Conservation (phyloP, 352 stramenopile genomes). For the Albugo laibachii region DNA sequence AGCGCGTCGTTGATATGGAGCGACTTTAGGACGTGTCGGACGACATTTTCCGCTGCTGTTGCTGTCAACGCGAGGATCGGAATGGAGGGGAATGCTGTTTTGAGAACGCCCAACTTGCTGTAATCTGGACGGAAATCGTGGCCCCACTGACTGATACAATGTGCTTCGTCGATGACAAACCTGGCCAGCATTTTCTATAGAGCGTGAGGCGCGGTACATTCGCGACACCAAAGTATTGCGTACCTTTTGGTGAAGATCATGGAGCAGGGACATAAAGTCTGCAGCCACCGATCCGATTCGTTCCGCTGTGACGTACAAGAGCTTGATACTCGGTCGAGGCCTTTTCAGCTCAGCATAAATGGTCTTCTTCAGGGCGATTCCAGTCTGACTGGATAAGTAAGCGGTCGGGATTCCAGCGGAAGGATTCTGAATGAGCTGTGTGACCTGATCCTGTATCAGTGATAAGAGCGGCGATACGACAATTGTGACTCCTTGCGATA, state of each 20-base stretch:
- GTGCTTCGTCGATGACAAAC: conserved; percentile 88
- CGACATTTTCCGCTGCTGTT: conserved; percentile 54
- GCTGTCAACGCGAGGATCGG: conserved; percentile 83
- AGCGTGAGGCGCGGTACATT: conserved; percentile 54
- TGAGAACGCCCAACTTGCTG: conserved; percentile 81
- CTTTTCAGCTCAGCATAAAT: conserved; percentile 75
- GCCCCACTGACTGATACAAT: conserved; percentile 71
- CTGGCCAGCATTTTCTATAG: conserved; percentile 31
- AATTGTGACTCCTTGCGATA: conserved; percentile 42
- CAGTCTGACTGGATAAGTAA: conserved; percentile 40
- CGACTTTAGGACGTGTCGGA: conserved; percentile 50
- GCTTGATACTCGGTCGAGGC: conserved; percentile 31
- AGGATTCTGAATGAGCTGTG: conserved; percentile 46
- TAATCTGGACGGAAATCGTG: conserved; percentile 83
- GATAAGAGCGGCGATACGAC: conserved; percentile 86
- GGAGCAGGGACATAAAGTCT: neutral
- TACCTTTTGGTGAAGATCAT: conserved; percentile 5
- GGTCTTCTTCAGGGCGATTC: conserved; percentile 22
- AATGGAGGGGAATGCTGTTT: conserved; percentile 74
- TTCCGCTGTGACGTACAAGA: conserved; percentile 86
- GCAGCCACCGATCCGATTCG: conserved; percentile 32
- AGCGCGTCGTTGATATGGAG: conserved; percentile 45
- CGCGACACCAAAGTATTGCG: conserved; percentile 77
- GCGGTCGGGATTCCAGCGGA: conserved; percentile 19
- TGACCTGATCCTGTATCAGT: conserved; percentile 87